Evolutionary conservation across 306 rosid genomes (phyloP).

Genomic region (Cyamopsis tetragonoloba): DNA sequence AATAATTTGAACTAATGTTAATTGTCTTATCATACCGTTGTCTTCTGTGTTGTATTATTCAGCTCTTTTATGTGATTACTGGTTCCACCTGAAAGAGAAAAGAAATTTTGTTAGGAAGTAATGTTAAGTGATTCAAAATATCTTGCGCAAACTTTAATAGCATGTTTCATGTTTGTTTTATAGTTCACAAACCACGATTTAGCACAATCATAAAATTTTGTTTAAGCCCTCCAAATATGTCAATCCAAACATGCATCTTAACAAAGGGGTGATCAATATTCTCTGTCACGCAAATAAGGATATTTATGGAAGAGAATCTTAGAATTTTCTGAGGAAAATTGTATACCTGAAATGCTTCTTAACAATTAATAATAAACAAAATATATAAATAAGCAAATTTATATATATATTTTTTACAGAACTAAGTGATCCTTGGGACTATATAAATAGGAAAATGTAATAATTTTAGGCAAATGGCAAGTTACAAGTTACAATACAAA

Average conservation of each 20-base stretch:
- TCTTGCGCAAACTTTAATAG: neutral
- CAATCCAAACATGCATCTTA: too few relatives aligned
- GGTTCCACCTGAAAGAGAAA: constrained; percentile 43
- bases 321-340: neutral
- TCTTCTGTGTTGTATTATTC: constrained; percentile 25
- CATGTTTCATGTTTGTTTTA: too few relatives aligned
- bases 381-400: too few relatives aligned
- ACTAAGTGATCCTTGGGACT: constrained; percentile 8
- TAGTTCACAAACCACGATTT: too few relatives aligned
- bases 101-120: neutral
- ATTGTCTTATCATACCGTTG: constrained; percentile 44
- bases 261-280: neutral
- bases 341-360: neutral
- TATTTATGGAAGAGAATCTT: neutral
- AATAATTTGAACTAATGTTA: neutral
- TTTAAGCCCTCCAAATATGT: too few relatives aligned
- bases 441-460: constrained; percentile 11
- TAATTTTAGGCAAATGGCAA: neutral
- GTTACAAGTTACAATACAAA: neutral
- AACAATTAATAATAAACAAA: too few relatives aligned
- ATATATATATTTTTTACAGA: neutral
- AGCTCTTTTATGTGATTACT: constrained; percentile 32
- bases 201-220: too few relatives aligned
- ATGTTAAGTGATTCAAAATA: neutral
- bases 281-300: neutral